Evolutionary conservation across 257 asterid genomes (phyloP), one percentile per base, ranked within the genome.

Genomic region (Catharanthus roseus): DNA sequence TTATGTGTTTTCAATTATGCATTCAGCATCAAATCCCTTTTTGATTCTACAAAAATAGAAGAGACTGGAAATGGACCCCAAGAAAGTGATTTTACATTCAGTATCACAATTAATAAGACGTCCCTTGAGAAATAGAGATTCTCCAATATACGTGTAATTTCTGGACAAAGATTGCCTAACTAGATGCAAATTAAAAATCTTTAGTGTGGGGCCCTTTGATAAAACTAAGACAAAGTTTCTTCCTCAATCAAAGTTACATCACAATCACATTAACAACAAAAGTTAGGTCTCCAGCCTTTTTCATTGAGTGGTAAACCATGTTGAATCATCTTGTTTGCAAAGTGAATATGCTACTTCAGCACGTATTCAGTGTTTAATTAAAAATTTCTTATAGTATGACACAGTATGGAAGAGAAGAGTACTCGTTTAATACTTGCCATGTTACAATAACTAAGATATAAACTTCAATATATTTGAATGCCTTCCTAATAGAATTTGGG

Each of bases 231-330:
- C 84, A 85, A 90, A 67, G 24, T 77, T 68, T 72, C 13, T 70
- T 74, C 70, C 75, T 62, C 81, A 81, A 86, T 79, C 82, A 80
- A 68, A 72, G 84, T 85, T 85, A 75, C 74, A 73, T 85, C 82
- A 79, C 47, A 51, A 78, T 78, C 67, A 78, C 67, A 75, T 70
- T 65, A 71, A 74, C 66, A 74, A 79, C 76, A 79, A 78, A 84
- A 83, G 93, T 83, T 84, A 82, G 91, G 86, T 76, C 85, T 68
- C 85, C 82, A 71, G 83, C 90, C 75, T 80, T 72, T n/a, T 28
- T 23, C 8, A 50, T 11, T 72, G 72, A 53, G 78, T 82, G 87
- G 82, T 82, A 31, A 82, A 75, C 85, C 86, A 75, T 66, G 66
- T 72, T 68, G 82, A 80, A 62, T 74, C 82, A 67, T 78, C 80